Evolutionary conservation across 2,329 filamentous ascomycete genomes (phyloP).

Genomic region (Trichophyton equinum): DNA sequence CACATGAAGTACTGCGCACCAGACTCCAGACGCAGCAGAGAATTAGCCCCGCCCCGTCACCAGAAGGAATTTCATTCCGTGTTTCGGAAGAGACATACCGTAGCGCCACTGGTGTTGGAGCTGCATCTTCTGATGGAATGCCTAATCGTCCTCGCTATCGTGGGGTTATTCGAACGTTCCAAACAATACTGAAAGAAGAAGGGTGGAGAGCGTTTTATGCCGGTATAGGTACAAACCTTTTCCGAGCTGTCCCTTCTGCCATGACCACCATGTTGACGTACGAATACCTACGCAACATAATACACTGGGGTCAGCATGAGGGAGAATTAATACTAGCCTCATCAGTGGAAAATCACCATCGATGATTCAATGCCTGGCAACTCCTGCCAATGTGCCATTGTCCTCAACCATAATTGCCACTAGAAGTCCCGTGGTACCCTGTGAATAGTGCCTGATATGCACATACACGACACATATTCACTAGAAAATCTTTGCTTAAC

Average conservation of each 20-base stretch:
- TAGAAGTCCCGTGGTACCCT: background rate
- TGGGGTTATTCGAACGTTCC: constrained; percentile 69
- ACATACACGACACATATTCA: background rate
- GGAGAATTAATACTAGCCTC: constrained; percentile 21
- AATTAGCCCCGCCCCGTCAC: constrained; percentile 36
- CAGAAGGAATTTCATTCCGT: constrained; percentile 41
- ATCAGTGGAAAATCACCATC: background rate
- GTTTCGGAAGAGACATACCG: constrained; percentile 34
- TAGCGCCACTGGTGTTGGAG: constrained; percentile 27
- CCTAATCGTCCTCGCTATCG: constrained; percentile 49
- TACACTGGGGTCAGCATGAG: constrained; percentile 43
- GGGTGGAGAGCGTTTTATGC: constrained; percentile 96
- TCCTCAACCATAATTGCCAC: background rate
- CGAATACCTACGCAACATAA: constrained; percentile 55
- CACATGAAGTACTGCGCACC: constrained; percentile 90
- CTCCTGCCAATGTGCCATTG: background rate
- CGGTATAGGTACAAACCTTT: constrained; percentile 94
- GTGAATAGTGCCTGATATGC: background rate
- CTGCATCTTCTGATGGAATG: constrained; percentile 46
- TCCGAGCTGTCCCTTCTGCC: constrained; percentile 84
- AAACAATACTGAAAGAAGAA: constrained; percentile 76
- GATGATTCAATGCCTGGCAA: background rate
- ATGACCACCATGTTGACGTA: constrained; percentile 98
- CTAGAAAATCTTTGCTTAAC: background rate
- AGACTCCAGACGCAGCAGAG: constrained; percentile 86